These are phyloP conservation scores for Microthlaspi erraticum DNA, from an alignment of 345 rosid species.

Conservation along the genomic window DNA sequence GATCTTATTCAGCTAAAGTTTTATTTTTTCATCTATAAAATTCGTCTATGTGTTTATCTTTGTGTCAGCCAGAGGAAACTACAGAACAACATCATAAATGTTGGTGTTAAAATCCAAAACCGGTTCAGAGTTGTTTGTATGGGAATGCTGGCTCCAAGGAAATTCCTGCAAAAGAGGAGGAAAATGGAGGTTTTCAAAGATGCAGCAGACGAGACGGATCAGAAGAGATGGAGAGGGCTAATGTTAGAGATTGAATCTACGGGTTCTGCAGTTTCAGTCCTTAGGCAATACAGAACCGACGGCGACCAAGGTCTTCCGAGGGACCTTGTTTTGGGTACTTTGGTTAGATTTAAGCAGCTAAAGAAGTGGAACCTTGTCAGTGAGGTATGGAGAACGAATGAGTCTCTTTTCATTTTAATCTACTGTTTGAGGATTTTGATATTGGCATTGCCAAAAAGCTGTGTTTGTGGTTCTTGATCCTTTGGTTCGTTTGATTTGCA, in stretches of 20 bases:
- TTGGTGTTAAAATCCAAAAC: constrained; percentile 41
- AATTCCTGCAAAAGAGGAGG: constrained; percentile 72
- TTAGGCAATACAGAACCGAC: constrained; percentile 51
- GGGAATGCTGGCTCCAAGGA: constrained; percentile 89
- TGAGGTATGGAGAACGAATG: constrained; percentile 62
- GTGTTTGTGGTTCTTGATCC: constrained; percentile 6
- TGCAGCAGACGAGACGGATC: constrained; percentile 70
- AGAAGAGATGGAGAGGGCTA: constrained; percentile 82
- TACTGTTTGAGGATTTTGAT: background rate
- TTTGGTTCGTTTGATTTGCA: constrained; percentile 42
- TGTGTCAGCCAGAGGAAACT: constrained; percentile 42
- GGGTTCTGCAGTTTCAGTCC: constrained; percentile 70
- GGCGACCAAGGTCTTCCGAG: constrained; percentile 61
- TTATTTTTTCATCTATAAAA: background rate
- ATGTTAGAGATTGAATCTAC: constrained; percentile 79
- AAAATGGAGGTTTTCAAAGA: constrained; percentile 77
- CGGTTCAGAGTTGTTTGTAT: constrained; percentile 62
- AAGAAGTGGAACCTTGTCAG: constrained; percentile 84
- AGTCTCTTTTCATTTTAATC: constrained; percentile 11
- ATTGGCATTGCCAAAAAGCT: constrained; percentile 1
- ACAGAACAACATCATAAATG: constrained; percentile 40
- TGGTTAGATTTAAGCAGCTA: constrained; percentile 90
- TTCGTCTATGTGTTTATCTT: constrained; percentile 23
- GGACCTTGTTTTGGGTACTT: constrained; percentile 79
- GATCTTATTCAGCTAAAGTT: background rate